Evolutionary conservation across 441 rosid species (phyloP).

Genomic region (Jatropha multifida): DNA sequence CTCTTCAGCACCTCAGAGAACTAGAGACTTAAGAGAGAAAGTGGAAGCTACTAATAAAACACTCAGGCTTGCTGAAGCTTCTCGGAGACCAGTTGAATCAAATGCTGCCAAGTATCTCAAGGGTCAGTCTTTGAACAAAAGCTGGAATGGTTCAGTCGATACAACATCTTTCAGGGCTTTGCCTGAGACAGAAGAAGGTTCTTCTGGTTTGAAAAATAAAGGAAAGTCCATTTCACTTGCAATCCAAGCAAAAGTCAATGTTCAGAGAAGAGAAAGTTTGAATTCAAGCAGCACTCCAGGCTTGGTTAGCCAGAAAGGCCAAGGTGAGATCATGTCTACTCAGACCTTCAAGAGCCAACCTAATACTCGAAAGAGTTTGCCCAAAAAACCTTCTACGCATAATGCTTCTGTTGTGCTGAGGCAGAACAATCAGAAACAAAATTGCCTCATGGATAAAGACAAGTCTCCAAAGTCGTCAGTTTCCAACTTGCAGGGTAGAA

Average conservation of each 20-base stretch:
- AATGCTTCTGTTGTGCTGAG: constrained; percentile 60
- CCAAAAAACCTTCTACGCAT: constrained; percentile 42
- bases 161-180: constrained; percentile 35
- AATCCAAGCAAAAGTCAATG: constrained; percentile 84
- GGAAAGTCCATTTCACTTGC: constrained; percentile 84
- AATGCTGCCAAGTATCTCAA: constrained; percentile 56
- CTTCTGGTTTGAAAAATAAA: constrained; percentile 43
- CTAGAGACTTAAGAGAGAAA: constrained; percentile 57
- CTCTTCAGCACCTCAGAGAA: constrained; percentile 37
- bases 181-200: constrained; percentile 44
- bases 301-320: constrained; percentile 47
- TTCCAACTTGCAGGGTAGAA: constrained; percentile 46
- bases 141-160: constrained; percentile 66
- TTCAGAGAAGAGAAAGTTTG: constrained; percentile 74
- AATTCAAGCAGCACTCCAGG: constrained; percentile 44
- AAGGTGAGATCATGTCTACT: constrained; percentile 47
- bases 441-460: constrained; percentile 48
- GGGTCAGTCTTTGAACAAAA: constrained; percentile 64
- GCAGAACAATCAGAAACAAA: constrained; percentile 93
- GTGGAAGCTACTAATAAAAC: constrained; percentile 47
- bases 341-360: constrained; percentile 61
- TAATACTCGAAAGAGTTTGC: constrained; percentile 46
- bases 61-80: constrained; percentile 45
- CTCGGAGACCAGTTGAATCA: constrained; percentile 48
- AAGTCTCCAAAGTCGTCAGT: constrained; percentile 43